These are phyloP conservation scores for Coelomomyces lativittatus DNA, from an alignment of 371 early-diverging fungal genomes.

Conservation along the genomic window DNA sequence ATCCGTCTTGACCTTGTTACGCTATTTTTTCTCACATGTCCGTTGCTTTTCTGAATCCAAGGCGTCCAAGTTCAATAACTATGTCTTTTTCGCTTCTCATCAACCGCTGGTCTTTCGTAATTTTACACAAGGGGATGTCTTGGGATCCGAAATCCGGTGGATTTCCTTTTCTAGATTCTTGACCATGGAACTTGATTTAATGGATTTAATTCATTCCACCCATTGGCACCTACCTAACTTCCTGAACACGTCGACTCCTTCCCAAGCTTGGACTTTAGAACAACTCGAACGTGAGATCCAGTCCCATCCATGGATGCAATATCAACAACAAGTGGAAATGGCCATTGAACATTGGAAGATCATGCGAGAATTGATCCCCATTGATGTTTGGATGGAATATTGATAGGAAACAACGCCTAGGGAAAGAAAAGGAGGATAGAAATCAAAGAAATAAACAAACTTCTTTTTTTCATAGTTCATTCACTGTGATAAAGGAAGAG, in stretches of 20 bases:
- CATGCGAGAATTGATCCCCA: slow-evolving; percentile 44
- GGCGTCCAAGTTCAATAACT: slow-evolving; percentile 11
- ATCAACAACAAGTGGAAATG: slow-evolving; percentile 4
- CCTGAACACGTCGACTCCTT: not conserved
- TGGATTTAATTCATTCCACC: too few relatives aligned
- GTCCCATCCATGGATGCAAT: slow-evolving; percentile 8
- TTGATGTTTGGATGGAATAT: slow-evolving; percentile 49
- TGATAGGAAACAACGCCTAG: too few relatives aligned
- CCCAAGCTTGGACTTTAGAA: not conserved
- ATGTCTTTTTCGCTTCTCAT: slow-evolving; percentile 50
- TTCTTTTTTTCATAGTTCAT: too few relatives aligned
- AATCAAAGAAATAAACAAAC: too few relatives aligned
- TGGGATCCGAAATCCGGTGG: not conserved
- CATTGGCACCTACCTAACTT: too few relatives aligned
- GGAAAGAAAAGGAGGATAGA: too few relatives aligned
- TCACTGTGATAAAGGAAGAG: too few relatives aligned
- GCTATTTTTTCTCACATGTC: slow-evolving; percentile 28
- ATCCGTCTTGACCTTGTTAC: slow-evolving; percentile 26
- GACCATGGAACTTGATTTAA: not conserved
- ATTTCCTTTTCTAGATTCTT: not conserved
- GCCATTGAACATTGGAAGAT: slow-evolving; percentile 46
- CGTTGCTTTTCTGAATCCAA: slow-evolving; percentile 29
- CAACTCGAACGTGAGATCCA: not conserved
- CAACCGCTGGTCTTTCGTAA: slow-evolving; percentile 14
- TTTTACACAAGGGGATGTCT: not conserved